Conservation (phyloP, 192 early-diverging fungal genomes). For the Entrophospora sp. region DNA sequence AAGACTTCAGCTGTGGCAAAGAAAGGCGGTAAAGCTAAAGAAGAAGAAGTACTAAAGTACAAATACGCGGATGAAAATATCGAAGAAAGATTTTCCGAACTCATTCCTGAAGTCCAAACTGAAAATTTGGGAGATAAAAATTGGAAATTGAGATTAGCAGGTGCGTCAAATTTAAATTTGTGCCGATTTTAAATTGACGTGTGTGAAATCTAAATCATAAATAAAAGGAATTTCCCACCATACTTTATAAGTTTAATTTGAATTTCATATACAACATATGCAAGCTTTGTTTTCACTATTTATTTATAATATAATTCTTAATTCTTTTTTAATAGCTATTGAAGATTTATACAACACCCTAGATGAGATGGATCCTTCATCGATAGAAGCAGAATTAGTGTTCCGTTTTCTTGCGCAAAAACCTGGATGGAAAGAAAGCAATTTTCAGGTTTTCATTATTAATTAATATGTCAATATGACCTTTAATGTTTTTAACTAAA, state of each 20-base stretch:
- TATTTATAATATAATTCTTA: neutral
- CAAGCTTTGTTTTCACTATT: too few relatives aligned
- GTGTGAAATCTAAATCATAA: too few relatives aligned
- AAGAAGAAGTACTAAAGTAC: constrained; percentile 56
- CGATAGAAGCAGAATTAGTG: constrained; percentile 73
- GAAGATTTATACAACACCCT: constrained; percentile 67
- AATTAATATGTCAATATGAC: too few relatives aligned
- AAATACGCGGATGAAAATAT: constrained; percentile 67
- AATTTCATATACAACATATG: too few relatives aligned
- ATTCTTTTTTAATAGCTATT: constrained; percentile 35
- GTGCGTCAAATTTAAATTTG: constrained; percentile 16
- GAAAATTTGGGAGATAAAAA: constrained; percentile 53
- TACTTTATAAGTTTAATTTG: too few relatives aligned
- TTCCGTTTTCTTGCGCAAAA: constrained; percentile 70
- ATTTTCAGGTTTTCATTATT: constrained; percentile 88
- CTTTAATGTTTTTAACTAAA: too few relatives aligned
- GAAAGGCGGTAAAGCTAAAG: constrained; percentile 28
- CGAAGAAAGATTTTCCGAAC: constrained; percentile 54
- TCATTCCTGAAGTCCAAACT: constrained; percentile 51
- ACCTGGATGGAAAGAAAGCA: constrained; percentile 96
- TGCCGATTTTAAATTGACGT: too few relatives aligned
- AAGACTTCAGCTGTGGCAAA: constrained; percentile 24
- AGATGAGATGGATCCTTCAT: constrained; percentile 35
- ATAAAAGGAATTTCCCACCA: too few relatives aligned
- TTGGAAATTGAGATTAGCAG: constrained; percentile 89